A percentile compares a stretch with the other conserved stretches of the same genome.
phyloP scores from a whole-genome alignment of 768 basidiomycete species.

The Pilatotrama ljubarskyi region DNA sequence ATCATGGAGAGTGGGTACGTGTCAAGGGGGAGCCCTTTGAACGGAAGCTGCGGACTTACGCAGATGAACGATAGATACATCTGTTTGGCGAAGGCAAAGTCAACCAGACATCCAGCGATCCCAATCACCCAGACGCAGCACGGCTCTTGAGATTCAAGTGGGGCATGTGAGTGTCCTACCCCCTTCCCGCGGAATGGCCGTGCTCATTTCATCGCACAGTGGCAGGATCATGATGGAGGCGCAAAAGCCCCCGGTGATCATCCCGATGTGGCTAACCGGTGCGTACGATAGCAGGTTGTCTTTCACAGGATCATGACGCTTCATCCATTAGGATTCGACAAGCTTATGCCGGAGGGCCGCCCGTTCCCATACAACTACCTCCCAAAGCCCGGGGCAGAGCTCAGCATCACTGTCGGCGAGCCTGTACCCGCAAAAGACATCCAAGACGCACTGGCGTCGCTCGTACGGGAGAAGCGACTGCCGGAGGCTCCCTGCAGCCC shows the following conservation, averaged over 20 bases:
- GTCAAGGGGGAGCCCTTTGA: background rate
- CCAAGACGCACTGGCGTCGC: conserved; percentile 20
- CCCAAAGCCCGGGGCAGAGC: conserved; percentile 58
- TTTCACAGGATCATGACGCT: background rate
- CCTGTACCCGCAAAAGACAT: conserved; percentile 56
- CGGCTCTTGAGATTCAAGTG: conserved; percentile 84
- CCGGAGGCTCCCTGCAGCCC: conserved; percentile 5
- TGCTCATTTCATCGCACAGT: conserved; percentile 38
- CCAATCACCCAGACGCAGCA: conserved; percentile 42
- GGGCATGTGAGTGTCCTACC: conserved; percentile 73
- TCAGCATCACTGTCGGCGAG: conserved; percentile 80
- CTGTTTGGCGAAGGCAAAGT: conserved; percentile 90
- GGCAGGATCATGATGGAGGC: conserved; percentile 81
- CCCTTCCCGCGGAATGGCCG: background rate
- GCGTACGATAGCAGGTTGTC: conserved; percentile 1
- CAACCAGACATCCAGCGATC: conserved; percentile 66
- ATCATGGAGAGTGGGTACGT: conserved; percentile 85
- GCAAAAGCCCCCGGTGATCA: conserved; percentile 66
- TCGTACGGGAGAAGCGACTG: conserved; percentile 1
- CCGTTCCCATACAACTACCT: conserved; percentile 70
- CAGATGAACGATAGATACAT: conserved; percentile 59
- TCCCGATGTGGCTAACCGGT: conserved; percentile 95
- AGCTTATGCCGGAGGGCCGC: conserved; percentile 88
- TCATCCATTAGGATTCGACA: conserved; percentile 67
- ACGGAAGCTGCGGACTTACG: background rate